Conservation (phyloP, 176 grass and related monocot genomes). For the Paspalum notatum region DNA sequence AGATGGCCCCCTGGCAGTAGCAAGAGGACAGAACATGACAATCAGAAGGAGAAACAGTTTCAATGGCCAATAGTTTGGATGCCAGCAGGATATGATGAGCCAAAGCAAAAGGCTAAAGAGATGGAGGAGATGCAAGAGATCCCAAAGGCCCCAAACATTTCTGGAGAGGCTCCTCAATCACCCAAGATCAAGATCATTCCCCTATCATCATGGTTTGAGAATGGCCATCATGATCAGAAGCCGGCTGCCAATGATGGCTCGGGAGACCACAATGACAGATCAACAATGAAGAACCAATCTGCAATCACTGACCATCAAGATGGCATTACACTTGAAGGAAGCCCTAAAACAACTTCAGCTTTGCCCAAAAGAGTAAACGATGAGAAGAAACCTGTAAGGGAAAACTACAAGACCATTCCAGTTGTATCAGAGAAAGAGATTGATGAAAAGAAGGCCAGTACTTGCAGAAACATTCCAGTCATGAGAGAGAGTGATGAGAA, state of each 20-base stretch:
- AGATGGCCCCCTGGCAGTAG: slow-evolving; percentile 45
- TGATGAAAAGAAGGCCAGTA: slow-evolving; percentile 42
- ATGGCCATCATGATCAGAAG: slow-evolving; percentile 49
- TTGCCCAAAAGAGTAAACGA: slow-evolving; percentile 11
- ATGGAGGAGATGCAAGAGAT: slow-evolving; percentile 38
- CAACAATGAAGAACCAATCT: not conserved
- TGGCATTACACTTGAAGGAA: slow-evolving; percentile 23
- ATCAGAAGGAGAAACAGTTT: slow-evolving; percentile 32
- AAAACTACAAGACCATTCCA: slow-evolving; percentile 48
- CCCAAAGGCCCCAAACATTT: slow-evolving; percentile 25
- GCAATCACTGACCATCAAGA: not conserved
- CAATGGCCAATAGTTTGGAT: slow-evolving; percentile 79
- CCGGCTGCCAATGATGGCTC: slow-evolving; percentile 8
- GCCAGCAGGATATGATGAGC: slow-evolving; percentile 50
- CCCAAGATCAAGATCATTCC: slow-evolving; percentile 77
- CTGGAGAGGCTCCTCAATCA: slow-evolving; percentile 49
- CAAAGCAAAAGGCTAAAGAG: slow-evolving; percentile 44
- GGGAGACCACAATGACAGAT: slow-evolving; percentile 24
- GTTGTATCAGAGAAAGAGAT: slow-evolving; percentile 35
- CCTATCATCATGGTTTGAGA: slow-evolving; percentile 64
- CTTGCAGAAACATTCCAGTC: slow-evolving; percentile 55
- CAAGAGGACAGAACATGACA: slow-evolving; percentile 15
- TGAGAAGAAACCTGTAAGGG: slow-evolving; percentile 11
- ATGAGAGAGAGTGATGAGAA: slow-evolving; percentile 49
- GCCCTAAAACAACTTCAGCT: slow-evolving; percentile 33